Percentiles rank a stretch among this genome's conserved stretches.
These are phyloP conservation scores for Ophiostoma piceae DNA, from an alignment of 2,329 filamentous ascomycete species.

Conservation along the genomic window DNA sequence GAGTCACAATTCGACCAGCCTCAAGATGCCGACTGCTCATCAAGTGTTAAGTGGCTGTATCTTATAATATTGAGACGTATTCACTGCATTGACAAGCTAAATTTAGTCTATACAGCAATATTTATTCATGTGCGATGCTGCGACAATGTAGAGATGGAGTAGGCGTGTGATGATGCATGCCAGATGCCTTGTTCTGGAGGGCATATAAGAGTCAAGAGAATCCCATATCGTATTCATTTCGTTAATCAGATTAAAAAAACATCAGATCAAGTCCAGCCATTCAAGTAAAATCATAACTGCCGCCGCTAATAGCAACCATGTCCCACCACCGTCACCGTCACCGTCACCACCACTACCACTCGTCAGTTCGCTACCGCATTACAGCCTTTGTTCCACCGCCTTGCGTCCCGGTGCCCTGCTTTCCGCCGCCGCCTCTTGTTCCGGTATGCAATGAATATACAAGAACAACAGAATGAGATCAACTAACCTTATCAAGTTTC, in stretches of 20 bases:
- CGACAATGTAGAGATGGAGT: not conserved
- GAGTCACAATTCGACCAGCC: not conserved
- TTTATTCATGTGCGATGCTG: not conserved
- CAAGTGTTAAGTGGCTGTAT: not conserved
- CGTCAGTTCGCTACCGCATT: conserved; percentile 7
- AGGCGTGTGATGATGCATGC: conserved; percentile 5
- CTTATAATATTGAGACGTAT: not conserved
- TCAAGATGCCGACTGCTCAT: not conserved
- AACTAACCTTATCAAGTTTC: not conserved
- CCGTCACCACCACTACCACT: conserved; percentile 3
- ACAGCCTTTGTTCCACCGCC: not conserved
- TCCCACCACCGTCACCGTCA: not conserved
- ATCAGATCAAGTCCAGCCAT: not conserved
- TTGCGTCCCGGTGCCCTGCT: not conserved
- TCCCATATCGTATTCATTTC: not conserved
- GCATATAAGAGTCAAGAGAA: not conserved
- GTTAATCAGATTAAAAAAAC: not conserved
- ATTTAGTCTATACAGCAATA: not conserved
- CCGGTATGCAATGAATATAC: not conserved
- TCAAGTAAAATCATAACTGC: not conserved
- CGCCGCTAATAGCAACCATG: not conserved
- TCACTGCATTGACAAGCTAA: not conserved
- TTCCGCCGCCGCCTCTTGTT: no score
- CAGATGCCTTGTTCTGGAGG: not conserved
- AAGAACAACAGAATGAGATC: not conserved